Evolutionary conservation across 225 moss, liverwort and hornwort genomes (phyloP).

Genomic region (Rhytidiadelphus loreus): DNA sequence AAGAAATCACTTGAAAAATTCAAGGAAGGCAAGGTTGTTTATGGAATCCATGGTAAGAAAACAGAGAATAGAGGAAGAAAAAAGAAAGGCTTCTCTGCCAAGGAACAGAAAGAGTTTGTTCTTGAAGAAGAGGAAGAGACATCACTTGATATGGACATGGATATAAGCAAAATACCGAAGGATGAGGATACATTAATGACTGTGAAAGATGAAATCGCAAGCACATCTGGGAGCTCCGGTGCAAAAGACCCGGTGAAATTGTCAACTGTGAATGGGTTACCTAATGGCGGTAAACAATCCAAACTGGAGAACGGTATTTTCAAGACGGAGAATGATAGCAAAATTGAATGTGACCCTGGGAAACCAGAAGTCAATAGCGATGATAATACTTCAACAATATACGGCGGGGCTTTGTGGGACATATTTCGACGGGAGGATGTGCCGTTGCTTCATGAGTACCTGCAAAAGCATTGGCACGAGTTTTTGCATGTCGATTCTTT

Average conservation of each 20-base stretch:
- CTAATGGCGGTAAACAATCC: not conserved
- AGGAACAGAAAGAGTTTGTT: not conserved
- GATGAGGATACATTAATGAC: not conserved
- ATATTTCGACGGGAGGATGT: conserved; percentile 95
- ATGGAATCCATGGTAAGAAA: conserved; percentile 7
- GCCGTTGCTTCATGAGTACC: conserved; percentile 58
- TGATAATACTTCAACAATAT: not conserved
- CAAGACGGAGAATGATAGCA: not conserved
- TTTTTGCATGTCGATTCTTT: conserved; percentile 63
- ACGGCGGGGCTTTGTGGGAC: conserved; percentile 96
- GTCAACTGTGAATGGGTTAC: not conserved
- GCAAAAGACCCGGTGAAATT: not conserved
- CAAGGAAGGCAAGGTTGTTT: conserved; percentile 17
- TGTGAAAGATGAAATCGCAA: conserved; percentile 10
- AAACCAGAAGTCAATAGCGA: not conserved
- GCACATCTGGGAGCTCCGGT: conserved; percentile 1
- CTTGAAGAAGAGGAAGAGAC: not conserved
- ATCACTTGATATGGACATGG: not conserved
- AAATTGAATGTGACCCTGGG: not conserved
- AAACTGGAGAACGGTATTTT: not conserved
- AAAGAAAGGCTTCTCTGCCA: conserved; percentile 7
- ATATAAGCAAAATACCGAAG: not conserved
- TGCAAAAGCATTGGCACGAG: conserved; percentile 51
- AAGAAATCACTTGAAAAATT: conserved; percentile 17
- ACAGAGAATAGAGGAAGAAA: not conserved